Conservation (phyloP, 225 moss, liverwort and hornwort genomes). For the Straminergon stramineum region DNA sequence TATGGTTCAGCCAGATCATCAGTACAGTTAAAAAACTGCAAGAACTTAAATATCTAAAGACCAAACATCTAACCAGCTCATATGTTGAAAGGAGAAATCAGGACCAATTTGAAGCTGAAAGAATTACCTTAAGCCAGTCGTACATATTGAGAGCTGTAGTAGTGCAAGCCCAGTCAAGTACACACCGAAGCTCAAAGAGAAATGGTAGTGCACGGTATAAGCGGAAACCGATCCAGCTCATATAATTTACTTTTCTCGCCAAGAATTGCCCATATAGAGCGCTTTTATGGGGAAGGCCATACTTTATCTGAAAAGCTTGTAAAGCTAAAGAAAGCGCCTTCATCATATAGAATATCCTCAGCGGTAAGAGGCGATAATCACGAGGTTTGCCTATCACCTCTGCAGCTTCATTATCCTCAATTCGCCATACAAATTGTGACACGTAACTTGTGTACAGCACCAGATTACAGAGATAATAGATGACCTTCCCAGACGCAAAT, state of each 20-base stretch:
- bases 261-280: slow-evolving; percentile 79
- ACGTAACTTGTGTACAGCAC: slow-evolving; percentile 73
- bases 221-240: slow-evolving; percentile 84
- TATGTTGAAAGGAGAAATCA: background rate
- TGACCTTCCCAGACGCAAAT: slow-evolving; percentile 80
- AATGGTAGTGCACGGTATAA: slow-evolving; percentile 80
- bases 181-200: slow-evolving; percentile 91
- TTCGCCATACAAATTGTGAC: slow-evolving; percentile 53
- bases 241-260: slow-evolving; percentile 46
- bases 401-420: slow-evolving; percentile 9
- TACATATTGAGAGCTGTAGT: slow-evolving; percentile 90
- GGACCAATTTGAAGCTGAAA: background rate
- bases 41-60: background rate
- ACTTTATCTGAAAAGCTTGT: slow-evolving; percentile 91
- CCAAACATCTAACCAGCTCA: background rate
- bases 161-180: slow-evolving; percentile 95
- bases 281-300: slow-evolving; percentile 83
- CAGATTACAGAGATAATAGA: slow-evolving; percentile 70
- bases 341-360: slow-evolving; percentile 80
- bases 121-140: slow-evolving; percentile 88
- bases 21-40: background rate
- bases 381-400: slow-evolving; percentile 5
- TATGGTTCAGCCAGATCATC: background rate
- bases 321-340: slow-evolving; percentile 72
- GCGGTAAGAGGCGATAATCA: slow-evolving; percentile 34